These are phyloP conservation scores for Chaetoscypha palmicola DNA, from an alignment of 2,329 filamentous ascomycete genomes.

Conservation along the genomic window DNA sequence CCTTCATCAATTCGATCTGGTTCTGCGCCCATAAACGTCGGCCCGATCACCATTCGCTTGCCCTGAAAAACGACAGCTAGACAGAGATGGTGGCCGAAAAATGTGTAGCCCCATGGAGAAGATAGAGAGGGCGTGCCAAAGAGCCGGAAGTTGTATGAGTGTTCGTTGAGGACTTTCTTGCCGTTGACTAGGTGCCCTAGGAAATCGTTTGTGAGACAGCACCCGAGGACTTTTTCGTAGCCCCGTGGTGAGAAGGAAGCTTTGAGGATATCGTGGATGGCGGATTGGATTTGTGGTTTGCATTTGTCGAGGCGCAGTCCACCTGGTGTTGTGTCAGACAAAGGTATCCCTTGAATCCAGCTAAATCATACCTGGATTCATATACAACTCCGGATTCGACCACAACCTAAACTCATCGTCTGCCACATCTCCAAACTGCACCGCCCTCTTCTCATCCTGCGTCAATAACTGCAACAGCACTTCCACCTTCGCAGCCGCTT, in stretches of 20 bases:
- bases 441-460: conserved; percentile 19
- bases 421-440: conserved; percentile 22
- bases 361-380: conserved; percentile 27
- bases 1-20: conserved; percentile 48
- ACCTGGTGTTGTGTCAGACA: conserved; percentile 11
- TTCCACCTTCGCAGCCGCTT: conserved; percentile 15
- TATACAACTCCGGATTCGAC: conserved; percentile 29
- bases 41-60: conserved; percentile 59
- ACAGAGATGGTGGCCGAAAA: conserved; percentile 72
- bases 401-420: conserved; percentile 27
- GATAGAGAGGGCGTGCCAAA: conserved; percentile 23
- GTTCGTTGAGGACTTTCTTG: conserved; percentile 25
- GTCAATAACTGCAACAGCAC: conserved; percentile 18
- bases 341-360: too few species aligned
- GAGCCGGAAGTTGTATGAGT: conserved; percentile 27
- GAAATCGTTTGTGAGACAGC: conserved; percentile 26
- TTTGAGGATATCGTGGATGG: conserved; percentile 24
- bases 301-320: conserved; percentile 26
- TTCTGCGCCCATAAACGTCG: conserved; percentile 75
- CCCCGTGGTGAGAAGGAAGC: conserved; percentile 22
- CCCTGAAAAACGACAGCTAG: conserved; percentile 62
- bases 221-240: conserved; percentile 25
- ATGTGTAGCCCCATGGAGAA: conserved; percentile 26
- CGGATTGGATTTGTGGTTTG: conserved; percentile 18
- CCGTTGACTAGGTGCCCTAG: conserved; percentile 26